Evolutionary conservation across 352 stramenopile genomes (phyloP).

Genomic region (Globisporangium canariense): DNA sequence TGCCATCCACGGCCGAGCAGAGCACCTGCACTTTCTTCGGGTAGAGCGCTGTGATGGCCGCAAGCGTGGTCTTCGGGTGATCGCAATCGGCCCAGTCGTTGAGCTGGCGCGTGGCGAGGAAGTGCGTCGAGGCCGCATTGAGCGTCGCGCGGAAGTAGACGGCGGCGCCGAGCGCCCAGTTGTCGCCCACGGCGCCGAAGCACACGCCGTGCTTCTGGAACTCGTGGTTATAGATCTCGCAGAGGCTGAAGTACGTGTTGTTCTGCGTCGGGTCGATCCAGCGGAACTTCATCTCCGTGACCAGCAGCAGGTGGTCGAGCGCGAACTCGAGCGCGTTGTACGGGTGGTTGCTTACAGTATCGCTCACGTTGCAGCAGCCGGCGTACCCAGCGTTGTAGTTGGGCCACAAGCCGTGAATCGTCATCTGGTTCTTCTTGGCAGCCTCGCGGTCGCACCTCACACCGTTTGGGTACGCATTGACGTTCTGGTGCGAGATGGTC

Average conservation of each 20-base stretch:
- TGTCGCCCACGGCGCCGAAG: constrained; percentile 49
- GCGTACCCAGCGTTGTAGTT: constrained; percentile 73
- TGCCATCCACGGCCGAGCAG: constrained; percentile 49
- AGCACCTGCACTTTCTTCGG: constrained; percentile 61
- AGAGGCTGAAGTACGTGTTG: constrained; percentile 57
- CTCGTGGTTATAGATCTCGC: constrained; percentile 82
- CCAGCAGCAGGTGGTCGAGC: constrained; percentile 40
- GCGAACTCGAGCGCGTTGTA: constrained; percentile 47
- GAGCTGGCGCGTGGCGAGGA: constrained; percentile 43
- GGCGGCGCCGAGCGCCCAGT: constrained; percentile 48
- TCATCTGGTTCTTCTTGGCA: constrained; percentile 51
- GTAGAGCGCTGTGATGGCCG: constrained; percentile 49
- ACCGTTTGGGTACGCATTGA: constrained; percentile 53
- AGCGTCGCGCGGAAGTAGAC: constrained; percentile 68
- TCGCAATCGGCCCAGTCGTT: constrained; percentile 38
- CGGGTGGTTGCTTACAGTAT: constrained; percentile 47
- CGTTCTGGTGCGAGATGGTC: constrained; percentile 78
- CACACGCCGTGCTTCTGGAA: constrained; percentile 84
- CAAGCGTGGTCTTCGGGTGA: constrained; percentile 31
- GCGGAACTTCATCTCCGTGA: constrained; percentile 50
- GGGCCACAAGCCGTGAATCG: constrained; percentile 73
- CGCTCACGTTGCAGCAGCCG: constrained; percentile 62
- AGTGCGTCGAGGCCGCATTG: constrained; percentile 39
- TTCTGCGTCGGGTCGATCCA: constrained; percentile 63
- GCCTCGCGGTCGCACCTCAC: constrained; percentile 37